Evolutionary conservation across 495 filamentous ascomycete genomes (phyloP), one percentile per base, ranked within the genome.

Genomic region (Lentithecium fluviatile): DNA sequence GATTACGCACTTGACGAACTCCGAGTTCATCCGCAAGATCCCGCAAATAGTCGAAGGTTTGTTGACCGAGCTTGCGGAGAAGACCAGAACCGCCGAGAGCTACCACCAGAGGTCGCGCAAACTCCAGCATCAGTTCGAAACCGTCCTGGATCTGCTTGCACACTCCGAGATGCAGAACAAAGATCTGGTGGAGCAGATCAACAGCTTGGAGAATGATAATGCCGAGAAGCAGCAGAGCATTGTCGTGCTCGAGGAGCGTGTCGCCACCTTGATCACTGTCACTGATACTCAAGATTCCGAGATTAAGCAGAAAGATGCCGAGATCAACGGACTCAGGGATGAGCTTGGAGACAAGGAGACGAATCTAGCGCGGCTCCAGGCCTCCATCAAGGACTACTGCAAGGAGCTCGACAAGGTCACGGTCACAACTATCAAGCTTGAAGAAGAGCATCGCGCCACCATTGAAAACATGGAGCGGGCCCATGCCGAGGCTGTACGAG

Each of bases 391-490:
- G 17, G 77, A 78, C 12, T 91, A 91, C 66, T 76, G 80, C 8
- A 71, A 77, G 7, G 90, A 95, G 54, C 77, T 89, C 2, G 74
- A 74, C 17, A 75, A 79, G 46, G 77, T 91, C 0, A 85, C 91
- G 69, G 59, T 68, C 1, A 75, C 90, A 7, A 80, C 91, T 37
- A 76, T 73, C 24, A 70, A 70, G 0, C 71, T 90, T 53, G 88
- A 91, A 63, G 63, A 69, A 11, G 81, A 88, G 25, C 79, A 84
- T 21, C 37, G 67, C 0, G 66, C 60, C 0, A 59, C 64, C 4
- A 65, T 73, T n/a, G 25, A 17, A 17, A 46, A 66, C 15, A 60
- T 74, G 43, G 52, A 70, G 21, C 21, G 52, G 21, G 67, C 66
- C 24, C 69, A 68, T 37, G 56, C 58, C 34, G 52, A 61, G 17